These are phyloP conservation scores for Tetrahymena elliotti DNA, from an alignment of 73 alveolate species.

Conservation along the genomic window DNA sequence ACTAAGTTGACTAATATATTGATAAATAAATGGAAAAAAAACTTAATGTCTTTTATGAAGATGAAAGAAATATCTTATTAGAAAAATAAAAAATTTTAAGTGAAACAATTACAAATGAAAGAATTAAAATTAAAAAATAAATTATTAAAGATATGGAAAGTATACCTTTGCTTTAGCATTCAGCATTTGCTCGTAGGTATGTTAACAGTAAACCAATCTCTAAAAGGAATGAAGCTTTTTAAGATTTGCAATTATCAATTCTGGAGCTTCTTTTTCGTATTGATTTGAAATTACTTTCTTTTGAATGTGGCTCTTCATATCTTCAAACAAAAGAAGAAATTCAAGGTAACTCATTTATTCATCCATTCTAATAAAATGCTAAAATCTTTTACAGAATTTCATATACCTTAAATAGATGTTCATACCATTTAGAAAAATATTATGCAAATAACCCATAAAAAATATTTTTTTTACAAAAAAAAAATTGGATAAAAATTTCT, in stretches of 20 bases:
- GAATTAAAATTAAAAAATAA: not conserved
- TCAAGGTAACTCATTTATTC: not conserved
- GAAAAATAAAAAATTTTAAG: not conserved
- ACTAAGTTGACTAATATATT: not conserved
- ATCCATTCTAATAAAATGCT: no score
- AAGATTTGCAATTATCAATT: not conserved
- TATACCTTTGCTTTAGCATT: not conserved
- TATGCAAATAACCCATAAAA: no score
- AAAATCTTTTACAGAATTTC: no score
- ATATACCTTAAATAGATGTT: no score
- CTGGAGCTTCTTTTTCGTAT: not conserved
- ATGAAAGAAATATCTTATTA: not conserved
- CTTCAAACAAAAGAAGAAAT: not conserved
- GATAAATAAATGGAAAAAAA: not conserved
- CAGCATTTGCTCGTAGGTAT: not conserved
- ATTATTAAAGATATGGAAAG: not conserved
- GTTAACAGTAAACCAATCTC: not conserved
- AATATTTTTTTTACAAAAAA: no score
- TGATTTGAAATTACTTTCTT: not conserved
- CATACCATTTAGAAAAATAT: no score
- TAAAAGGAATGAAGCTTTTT: not conserved
- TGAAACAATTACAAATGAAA: not conserved
- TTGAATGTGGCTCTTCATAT: not conserved
- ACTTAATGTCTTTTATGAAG: not conserved
- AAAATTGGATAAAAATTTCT: no score